These are phyloP conservation scores for Bryoglossum gracile DNA, from an alignment of 495 filamentous ascomycete genomes.

Conservation along the genomic window DNA sequence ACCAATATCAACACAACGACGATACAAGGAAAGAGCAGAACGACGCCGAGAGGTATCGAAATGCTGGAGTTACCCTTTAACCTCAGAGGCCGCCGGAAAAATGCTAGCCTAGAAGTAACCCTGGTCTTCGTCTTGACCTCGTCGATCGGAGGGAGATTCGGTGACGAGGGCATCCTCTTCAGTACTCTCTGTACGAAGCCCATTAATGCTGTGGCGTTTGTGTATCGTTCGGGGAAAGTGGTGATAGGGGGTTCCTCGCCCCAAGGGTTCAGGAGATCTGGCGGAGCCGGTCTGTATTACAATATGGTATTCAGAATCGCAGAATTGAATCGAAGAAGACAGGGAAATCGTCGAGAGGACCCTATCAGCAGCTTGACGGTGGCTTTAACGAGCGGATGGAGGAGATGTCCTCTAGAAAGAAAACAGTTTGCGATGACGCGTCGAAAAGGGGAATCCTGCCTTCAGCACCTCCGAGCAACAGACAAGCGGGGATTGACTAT, in stretches of 20 bases:
- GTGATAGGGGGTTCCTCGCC: slow-evolving; percentile 7
- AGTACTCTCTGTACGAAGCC: slow-evolving; percentile 48
- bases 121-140: slow-evolving; percentile 37
- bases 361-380: slow-evolving; percentile 11
- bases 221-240: slow-evolving; percentile 9
- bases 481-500: slow-evolving; percentile 4
- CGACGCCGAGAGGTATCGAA: slow-evolving; percentile 87
- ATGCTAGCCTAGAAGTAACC: slow-evolving; percentile 53
- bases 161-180: slow-evolving; percentile 38
- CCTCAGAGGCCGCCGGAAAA: slow-evolving; percentile 82
- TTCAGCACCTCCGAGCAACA: slow-evolving; percentile 11
- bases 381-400: slow-evolving; percentile 27
- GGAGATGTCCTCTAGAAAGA: slow-evolving; percentile 38
- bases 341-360: background rate
- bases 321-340: slow-evolving; percentile 22
- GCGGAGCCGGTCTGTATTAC: slow-evolving; percentile 15
- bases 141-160: slow-evolving; percentile 33
- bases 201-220: slow-evolving; percentile 31
- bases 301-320: slow-evolving; percentile 24
- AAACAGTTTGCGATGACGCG: slow-evolving; percentile 23
- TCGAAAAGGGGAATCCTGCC: slow-evolving; percentile 5
- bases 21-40: slow-evolving; percentile 87
- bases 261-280: slow-evolving; percentile 4
- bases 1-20: slow-evolving; percentile 86
- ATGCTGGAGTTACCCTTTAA: slow-evolving; percentile 91